These are phyloP conservation scores for Pyrus communis DNA, from an alignment of 306 rosid genomes.

Conservation along the genomic window DNA sequence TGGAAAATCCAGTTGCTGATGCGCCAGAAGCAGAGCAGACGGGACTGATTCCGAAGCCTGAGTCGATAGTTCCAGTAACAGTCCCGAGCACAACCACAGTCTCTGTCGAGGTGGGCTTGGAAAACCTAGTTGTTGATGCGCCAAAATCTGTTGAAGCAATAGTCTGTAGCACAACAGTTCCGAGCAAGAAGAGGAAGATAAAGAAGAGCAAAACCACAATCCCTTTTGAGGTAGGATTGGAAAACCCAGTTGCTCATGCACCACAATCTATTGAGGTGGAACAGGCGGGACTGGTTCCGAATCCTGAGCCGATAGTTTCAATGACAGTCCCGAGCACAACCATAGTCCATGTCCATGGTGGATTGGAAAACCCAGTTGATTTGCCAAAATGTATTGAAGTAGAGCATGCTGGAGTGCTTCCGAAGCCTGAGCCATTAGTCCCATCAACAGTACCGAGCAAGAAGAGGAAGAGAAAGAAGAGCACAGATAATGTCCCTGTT, in stretches of 20 bases:
- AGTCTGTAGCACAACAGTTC: background rate
- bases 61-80: background rate
- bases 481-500: too few species aligned
- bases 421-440: background rate
- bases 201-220: background rate
- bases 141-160: background rate
- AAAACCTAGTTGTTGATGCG: background rate
- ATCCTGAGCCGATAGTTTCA: background rate
- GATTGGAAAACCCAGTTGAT: too few species aligned
- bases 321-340: background rate
- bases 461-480: background rate
- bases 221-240: background rate
- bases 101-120: background rate
- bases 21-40: too few species aligned
- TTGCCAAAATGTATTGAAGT: too few species aligned
- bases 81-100: background rate
- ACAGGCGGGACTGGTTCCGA: too few species aligned
- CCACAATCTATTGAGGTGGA: too few species aligned
- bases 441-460: background rate
- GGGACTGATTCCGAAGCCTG: too few species aligned
- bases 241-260: background rate
- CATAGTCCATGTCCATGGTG: too few species aligned
- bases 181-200: background rate
- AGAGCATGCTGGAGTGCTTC: too few species aligned
- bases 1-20: background rate